A percentile compares a stretch with the other conserved stretches of the same genome.
These are phyloP conservation scores for Santalum album DNA, from an alignment of 164 flowering plant species.

Conservation along the genomic window DNA sequence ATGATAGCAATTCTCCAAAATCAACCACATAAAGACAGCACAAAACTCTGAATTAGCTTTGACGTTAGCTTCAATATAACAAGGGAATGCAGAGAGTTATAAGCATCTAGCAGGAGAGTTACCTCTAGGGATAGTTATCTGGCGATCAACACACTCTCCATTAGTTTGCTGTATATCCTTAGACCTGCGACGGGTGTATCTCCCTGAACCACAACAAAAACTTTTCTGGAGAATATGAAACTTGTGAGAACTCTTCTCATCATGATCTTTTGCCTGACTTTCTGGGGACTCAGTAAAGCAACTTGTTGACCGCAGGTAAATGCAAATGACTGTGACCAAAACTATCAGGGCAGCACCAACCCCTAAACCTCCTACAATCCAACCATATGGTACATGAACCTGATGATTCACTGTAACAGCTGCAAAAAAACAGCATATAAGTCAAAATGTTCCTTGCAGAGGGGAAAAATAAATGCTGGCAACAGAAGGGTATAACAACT, in stretches of 20 bases:
- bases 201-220: constrained; percentile 80
- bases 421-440: constrained; percentile 25
- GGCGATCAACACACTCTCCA: constrained; percentile 43
- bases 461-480: neutral
- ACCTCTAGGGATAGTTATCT: constrained; percentile 70
- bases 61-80: no score
- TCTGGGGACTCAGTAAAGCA: constrained; percentile 27
- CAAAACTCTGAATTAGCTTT: no score
- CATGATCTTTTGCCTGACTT: constrained; percentile 35
- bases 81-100: neutral
- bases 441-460: constrained; percentile 1
- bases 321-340: constrained; percentile 27
- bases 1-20: neutral
- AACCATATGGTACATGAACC: constrained; percentile 55
- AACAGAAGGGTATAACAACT: neutral
- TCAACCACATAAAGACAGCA: neutral
- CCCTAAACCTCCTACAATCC: constrained; percentile 71
- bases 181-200: constrained; percentile 43
- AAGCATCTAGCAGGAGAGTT: neutral
- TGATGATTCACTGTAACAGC: constrained; percentile 33
- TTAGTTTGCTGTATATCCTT: constrained; percentile 41
- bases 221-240: constrained; percentile 77
- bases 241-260: constrained; percentile 49
- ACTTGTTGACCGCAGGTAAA: constrained; percentile 40
- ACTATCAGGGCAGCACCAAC: constrained; percentile 46